Conservation (phyloP, 2,329 filamentous ascomycete species). For the Cladosporium sp. region DNA sequence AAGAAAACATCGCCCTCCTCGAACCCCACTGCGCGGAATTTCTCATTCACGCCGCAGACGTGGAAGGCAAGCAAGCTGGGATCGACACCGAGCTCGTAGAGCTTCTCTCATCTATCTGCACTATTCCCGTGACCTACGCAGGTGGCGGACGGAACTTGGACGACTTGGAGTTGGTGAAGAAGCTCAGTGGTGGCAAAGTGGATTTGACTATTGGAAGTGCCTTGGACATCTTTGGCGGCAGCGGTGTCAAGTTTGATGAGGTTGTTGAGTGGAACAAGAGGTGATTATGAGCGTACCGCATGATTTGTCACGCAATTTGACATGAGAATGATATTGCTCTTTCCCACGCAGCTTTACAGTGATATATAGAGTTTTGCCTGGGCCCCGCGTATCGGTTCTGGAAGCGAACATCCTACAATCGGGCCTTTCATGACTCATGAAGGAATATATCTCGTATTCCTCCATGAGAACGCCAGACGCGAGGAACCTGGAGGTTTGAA, state of each 20-base stretch:
- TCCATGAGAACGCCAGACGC: no score
- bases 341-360: no score
- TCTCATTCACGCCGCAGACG: constrained; percentile 93
- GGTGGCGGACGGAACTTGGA: constrained; percentile 80
- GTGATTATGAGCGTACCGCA: not conserved
- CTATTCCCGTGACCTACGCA: constrained; percentile 91
- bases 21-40: constrained; percentile 96
- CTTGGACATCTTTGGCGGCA: constrained; percentile 90
- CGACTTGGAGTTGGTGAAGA: constrained; percentile 77
- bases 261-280: constrained; percentile 79
- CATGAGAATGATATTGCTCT: no score
- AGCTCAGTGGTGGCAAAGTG: constrained; percentile 71
- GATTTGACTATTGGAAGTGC: constrained; percentile 96
- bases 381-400: no score
- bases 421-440: no score
- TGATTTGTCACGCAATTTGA: no score
- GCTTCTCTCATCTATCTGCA: constrained; percentile 76
- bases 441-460: no score
- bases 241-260: constrained; percentile 78
- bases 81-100: constrained; percentile 81
- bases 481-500: no score
- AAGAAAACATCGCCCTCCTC: constrained; percentile 73
- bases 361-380: no score
- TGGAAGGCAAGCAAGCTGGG: constrained; percentile 86
- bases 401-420: no score